Evolutionary conservation across 1,284 basidiomycete genomes (phyloP), one percentile per base, ranked within the genome.

Genomic region (Malassezia sp.): DNA sequence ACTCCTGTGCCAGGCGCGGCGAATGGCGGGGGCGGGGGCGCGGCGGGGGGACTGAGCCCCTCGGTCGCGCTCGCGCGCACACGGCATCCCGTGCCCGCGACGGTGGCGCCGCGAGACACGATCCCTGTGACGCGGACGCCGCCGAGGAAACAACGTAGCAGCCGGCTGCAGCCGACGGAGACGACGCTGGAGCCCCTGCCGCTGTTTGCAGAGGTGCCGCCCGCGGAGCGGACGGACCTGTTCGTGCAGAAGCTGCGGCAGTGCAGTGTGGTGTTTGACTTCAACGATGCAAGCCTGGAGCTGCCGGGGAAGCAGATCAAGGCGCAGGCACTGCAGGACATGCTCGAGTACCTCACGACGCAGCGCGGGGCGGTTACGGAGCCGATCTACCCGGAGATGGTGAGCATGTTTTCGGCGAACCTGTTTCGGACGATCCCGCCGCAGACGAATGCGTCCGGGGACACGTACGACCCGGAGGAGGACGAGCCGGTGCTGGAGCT

Each of bases 371-470:
- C 96, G 61, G 93, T 99, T 68, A 95, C 89, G 39, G 93, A 99
- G 72, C 80, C 79, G 63, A 79, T 97, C 80, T 99, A 99, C 78
- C 93, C 93, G 39, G 93, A 97, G 76, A 91, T 99, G 53, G 87
- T 97, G 60, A 82, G 82, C 71, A 99, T 97, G 93, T 68, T 68
- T 51, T 56, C 85, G 40, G 83, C 84, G 68, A 97, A 97, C 74
- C 81, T 99, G 60, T 99, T 97, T 78, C 85, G 93, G 50, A 90
- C 93, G 63, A 97, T 99, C 78, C 93, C 93, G 72, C 93, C 93
- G 61, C 93, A 91, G 49, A 88, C 95, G 56, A 99, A 97, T 70
- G 91, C 93, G 2, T 84, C 82, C 15, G 93, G 91, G 45, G 93
- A 97, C 69, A 91, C 90, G 1, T 99, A 95, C 67, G 93, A 99